Base-by-base conservation (phyloP, 1,139 yeast genomes). In the Hansenula anomala region DNA sequence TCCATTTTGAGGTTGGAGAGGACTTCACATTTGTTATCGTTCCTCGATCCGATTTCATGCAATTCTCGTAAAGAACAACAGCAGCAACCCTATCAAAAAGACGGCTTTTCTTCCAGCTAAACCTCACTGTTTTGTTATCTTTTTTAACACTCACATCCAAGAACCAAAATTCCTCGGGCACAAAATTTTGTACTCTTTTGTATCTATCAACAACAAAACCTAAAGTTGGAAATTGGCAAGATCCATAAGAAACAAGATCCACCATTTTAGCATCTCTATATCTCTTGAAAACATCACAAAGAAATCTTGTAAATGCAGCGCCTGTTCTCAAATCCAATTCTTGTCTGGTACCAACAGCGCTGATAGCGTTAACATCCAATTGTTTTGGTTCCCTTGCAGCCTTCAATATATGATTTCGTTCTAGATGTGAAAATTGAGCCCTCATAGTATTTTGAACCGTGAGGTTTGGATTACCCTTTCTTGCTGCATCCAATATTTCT, bases 151-250 rank as follows among this genome's bases (percentile, higher is more conserved):
- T 71, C 2, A 86, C 59, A 23, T 71, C 71, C 4, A 94, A 65
- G 48, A 63, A 69, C 97, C 97, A 94, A 56, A 87, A 90, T 17
- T 73, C 73, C 56, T 94, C 97, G 0, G 87, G 74, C 5, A 71
- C 64, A 58, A 92, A 92, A 44, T 69, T 67, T 55, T 78, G 73
- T 20, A 85, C 87, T 40, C 96, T 67, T 44, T 79, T 79, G 58
- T 81, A 89, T 44, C 98, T 66, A 56, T 94, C 98, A n/a, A 92
- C 97, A 1, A 94, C 90, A 61, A 94, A 94, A 3, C 98, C 97
- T 38, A 94, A 66, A 0, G 98, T 92, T 2, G 99, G 99, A 51
- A 92, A 92, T 58, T 94, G 99, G 58, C 99, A 94, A 1, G 96
- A 79, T 1, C 98, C 97, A 58, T 89, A 90, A 1, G 96, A 87